Evolutionary conservation across 768 basidiomycete genomes (phyloP).

Genomic region (Inosperma sp.): DNA sequence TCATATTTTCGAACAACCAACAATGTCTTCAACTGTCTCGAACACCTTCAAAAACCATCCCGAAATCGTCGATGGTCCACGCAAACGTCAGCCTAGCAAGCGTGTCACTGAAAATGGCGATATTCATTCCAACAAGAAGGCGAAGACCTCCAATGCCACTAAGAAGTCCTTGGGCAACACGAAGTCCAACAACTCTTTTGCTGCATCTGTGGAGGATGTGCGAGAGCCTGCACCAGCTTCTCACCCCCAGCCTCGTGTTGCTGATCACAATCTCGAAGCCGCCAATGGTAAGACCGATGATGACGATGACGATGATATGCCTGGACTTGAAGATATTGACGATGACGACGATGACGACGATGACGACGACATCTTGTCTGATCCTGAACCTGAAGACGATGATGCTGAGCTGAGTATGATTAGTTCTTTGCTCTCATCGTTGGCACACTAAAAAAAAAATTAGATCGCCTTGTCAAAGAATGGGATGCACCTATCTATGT

Average conservation of each 20-base stretch:
- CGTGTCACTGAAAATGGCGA: conserved; percentile 2
- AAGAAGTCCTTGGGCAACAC: neutral
- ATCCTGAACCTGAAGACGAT: too few species aligned
- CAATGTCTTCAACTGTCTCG: neutral
- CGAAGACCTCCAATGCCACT: neutral
- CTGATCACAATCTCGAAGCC: neutral
- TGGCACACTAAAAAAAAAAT: too few species aligned
- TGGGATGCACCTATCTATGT: too few species aligned
- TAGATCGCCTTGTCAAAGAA: too few species aligned
- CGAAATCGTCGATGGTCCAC: neutral
- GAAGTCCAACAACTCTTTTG: neutral
- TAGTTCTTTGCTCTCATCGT: too few species aligned
- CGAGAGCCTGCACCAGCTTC: neutral
- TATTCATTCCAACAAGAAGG: neutral
- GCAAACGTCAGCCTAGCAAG: neutral
- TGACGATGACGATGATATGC: too few species aligned
- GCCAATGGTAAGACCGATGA: neutral
- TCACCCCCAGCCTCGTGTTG: neutral
- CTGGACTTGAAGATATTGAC: too few species aligned
- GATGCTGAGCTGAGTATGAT: too few species aligned
- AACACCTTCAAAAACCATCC: neutral
- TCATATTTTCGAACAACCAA: too few species aligned
- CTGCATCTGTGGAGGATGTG: neutral
- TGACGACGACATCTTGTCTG: too few species aligned
- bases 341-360: too few species aligned